Conservation (phyloP, 768 basidiomycete species). For the Termitomyces heimii region DNA sequence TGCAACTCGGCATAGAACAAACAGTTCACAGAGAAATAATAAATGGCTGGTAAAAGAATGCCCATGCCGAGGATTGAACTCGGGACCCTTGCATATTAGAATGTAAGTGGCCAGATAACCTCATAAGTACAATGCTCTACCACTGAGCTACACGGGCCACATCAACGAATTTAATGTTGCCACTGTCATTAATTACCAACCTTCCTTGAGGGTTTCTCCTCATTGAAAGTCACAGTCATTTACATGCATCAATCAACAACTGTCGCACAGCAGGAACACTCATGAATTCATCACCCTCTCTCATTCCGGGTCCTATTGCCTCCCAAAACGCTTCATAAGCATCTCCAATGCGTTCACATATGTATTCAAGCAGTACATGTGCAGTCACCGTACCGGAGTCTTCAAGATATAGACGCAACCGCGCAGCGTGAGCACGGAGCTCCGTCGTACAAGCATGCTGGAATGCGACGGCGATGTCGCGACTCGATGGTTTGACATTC, state of each 20-base stretch:
- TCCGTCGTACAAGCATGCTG: constrained; percentile 47
- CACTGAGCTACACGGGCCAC: constrained; percentile 49
- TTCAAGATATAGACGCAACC: constrained; percentile 73
- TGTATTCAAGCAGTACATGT: constrained; percentile 69
- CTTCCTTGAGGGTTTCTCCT: too few relatives aligned
- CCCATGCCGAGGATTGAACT: constrained; percentile 52
- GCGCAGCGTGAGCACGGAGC: constrained; percentile 45
- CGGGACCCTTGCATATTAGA: constrained; percentile 44
- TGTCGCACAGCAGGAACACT: constrained; percentile 4
- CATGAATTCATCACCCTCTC: background rate
- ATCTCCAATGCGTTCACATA: constrained; percentile 68
- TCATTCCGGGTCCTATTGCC: constrained; percentile 29
- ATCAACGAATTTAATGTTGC: too few relatives aligned
- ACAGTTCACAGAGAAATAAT: too few relatives aligned
- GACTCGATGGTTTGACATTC: constrained; percentile 41
- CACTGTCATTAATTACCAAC: too few relatives aligned
- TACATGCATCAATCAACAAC: constrained; percentile 8
- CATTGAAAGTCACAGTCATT: too few relatives aligned
- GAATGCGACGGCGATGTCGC: constrained; percentile 48
- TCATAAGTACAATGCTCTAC: constrained; percentile 60
- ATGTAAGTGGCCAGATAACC: constrained; percentile 29
- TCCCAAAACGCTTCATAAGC: constrained; percentile 73
- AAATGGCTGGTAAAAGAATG: constrained; percentile 18
- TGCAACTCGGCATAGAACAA: too few relatives aligned
- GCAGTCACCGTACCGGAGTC: constrained; percentile 81